Percentiles rank a stretch among this genome's conserved stretches.
These are phyloP conservation scores for Microbotryum intermedium DNA, from an alignment of 1,284 basidiomycete species.

Conservation along the genomic window DNA sequence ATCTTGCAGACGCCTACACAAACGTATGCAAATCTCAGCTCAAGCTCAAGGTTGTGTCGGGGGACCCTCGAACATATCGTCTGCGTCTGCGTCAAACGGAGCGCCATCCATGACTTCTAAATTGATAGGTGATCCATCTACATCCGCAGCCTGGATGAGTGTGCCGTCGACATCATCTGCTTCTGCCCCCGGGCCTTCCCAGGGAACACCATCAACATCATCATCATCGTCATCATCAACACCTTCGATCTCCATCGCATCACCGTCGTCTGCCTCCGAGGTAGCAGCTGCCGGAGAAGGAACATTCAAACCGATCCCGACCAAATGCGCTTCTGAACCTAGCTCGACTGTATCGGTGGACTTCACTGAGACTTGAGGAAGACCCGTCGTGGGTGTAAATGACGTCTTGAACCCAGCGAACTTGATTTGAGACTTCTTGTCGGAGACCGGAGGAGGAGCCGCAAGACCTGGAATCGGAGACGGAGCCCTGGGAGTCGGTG, in stretches of 20 bases:
- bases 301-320: neutral
- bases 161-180: neutral
- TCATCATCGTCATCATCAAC: slow-evolving; percentile 34
- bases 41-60: no score
- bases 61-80: no score
- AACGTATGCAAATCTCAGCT: no score
- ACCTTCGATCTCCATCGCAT: slow-evolving; percentile 3
- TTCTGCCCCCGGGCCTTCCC: neutral
- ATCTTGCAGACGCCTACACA: no score
- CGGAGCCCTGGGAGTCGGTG: no score
- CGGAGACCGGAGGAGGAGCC: neutral
- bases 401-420: slow-evolving; percentile 14
- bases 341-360: neutral
- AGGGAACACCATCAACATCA: slow-evolving; percentile 31
- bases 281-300: neutral
- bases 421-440: neutral
- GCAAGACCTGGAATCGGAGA: neutral
- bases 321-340: neutral
- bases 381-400: slow-evolving; percentile 22
- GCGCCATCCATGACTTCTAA: no score
- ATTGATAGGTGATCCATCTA: slow-evolving; percentile 5
- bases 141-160: neutral
- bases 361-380: slow-evolving; percentile 4
- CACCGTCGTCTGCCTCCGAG: slow-evolving; percentile 21
- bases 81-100: no score